Evolutionary conservation across 2,329 filamentous ascomycete genomes (phyloP).

Genomic region (Xylaria sp.): DNA sequence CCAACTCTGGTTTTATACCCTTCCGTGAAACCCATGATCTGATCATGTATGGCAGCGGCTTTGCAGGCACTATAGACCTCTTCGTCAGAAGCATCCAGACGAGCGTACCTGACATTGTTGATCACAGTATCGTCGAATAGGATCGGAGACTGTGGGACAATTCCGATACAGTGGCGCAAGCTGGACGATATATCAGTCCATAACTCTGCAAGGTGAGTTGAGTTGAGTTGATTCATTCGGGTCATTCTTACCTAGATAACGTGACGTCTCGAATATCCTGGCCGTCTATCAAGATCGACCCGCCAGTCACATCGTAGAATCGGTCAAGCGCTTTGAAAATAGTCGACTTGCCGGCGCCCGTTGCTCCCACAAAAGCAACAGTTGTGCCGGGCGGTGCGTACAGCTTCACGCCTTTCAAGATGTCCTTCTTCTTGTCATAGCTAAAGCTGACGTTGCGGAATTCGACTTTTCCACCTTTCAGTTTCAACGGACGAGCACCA

Average conservation of each 20-base stretch:
- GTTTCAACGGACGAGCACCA: constrained; percentile 44
- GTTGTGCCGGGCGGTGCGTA: constrained; percentile 47
- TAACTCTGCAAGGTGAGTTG: not conserved
- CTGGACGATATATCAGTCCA: constrained; percentile 22
- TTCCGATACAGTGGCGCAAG: constrained; percentile 39
- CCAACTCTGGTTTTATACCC: constrained; percentile 50
- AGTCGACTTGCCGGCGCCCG: constrained; percentile 50
- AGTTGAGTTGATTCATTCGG: not conserved
- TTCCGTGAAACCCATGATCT: constrained; percentile 48
- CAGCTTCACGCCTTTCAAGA: constrained; percentile 51
- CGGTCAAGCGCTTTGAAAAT: constrained; percentile 46
- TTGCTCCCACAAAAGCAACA: constrained; percentile 56
- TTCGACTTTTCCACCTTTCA: constrained; percentile 48
- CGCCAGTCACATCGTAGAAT: constrained; percentile 45
- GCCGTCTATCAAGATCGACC: constrained; percentile 43
- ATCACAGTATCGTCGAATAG: constrained; percentile 51
- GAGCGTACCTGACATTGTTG: constrained; percentile 51
- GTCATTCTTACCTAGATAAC: constrained; percentile 29
- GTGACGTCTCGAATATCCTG: constrained; percentile 41
- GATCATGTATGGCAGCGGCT: constrained; percentile 50
- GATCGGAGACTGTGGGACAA: constrained; percentile 42
- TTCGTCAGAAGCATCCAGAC: constrained; percentile 42
- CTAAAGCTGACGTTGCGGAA: constrained; percentile 53
- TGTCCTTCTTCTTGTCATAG: constrained; percentile 54
- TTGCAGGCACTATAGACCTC: constrained; percentile 48